Conservation (phyloP, 495 filamentous ascomycete genomes). For the Barbatosphaeria neglecta region DNA sequence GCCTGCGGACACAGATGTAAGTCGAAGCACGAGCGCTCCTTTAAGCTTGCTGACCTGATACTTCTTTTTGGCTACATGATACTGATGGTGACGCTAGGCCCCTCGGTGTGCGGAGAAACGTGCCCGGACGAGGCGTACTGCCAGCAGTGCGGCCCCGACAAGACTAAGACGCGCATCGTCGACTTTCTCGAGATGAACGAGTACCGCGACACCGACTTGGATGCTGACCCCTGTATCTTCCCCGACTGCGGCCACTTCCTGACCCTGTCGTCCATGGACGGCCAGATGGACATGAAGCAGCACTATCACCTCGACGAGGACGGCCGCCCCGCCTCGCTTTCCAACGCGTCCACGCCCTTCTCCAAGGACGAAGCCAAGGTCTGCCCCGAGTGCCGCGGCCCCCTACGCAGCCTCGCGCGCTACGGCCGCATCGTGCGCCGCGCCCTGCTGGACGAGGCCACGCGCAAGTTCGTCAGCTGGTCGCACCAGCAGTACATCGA, state of each 20-base stretch:
- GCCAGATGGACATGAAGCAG: constrained; percentile 44
- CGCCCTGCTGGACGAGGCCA: constrained; percentile 53
- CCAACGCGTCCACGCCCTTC: constrained; percentile 34
- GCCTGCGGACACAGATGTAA: constrained; percentile 50
- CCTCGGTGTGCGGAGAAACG: constrained; percentile 52
- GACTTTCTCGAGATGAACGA: constrained; percentile 39
- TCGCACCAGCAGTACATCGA: constrained; percentile 36
- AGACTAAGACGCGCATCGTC: constrained; percentile 33
- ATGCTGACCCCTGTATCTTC: constrained; percentile 50
- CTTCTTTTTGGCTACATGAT: constrained; percentile 1
- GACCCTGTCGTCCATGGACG: constrained; percentile 48
- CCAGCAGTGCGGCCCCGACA: constrained; percentile 33
- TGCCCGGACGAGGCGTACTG: constrained; percentile 46
- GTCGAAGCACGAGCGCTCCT: constrained; percentile 14
- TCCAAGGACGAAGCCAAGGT: constrained; percentile 40
- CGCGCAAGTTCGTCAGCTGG: constrained; percentile 53
- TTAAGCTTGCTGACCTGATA: background rate
- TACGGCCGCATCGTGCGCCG: constrained; percentile 57
- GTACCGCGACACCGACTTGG: constrained; percentile 46
- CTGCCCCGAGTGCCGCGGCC: constrained; percentile 53
- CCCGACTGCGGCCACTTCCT: constrained; percentile 52
- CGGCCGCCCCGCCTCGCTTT: constrained; percentile 31
- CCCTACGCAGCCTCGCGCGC: constrained; percentile 49
- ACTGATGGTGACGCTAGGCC: constrained; percentile 27
- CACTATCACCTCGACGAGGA: constrained; percentile 40